phyloP scores from a whole-genome alignment of 1,284 basidiomycete genomes.

The Mrakiaceae sp. region DNA sequence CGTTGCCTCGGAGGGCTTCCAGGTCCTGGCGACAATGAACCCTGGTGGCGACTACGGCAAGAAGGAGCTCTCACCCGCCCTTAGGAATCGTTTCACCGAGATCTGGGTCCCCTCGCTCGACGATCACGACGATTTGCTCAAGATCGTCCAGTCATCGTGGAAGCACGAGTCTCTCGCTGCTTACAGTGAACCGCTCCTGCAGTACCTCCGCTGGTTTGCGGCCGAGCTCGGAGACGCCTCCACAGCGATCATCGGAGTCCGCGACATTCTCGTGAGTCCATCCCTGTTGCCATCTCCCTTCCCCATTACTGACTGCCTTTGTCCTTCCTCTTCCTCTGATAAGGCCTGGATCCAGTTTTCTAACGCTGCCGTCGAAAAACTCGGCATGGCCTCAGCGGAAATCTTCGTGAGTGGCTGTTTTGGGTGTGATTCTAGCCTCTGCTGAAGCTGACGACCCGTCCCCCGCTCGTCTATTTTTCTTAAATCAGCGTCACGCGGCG shows the following conservation, averaged over 20 bases:
- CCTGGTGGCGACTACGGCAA: constrained; percentile 99
- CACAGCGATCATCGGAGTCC: constrained; percentile 51
- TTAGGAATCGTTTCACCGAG: constrained; percentile 97
- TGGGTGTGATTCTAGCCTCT: not conserved
- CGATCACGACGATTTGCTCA: constrained; percentile 58
- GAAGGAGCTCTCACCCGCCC: constrained; percentile 92
- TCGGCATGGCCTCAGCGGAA: constrained; percentile 38
- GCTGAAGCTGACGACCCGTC: not conserved
- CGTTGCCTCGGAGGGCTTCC: constrained; percentile 57
- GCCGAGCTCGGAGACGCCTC: constrained; percentile 53
- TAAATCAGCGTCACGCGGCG: constrained; percentile 65
- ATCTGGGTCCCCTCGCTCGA: constrained; percentile 94
- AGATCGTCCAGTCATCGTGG: constrained; percentile 72
- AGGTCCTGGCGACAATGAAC: constrained; percentile 97
- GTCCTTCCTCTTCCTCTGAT: constrained; percentile 16
- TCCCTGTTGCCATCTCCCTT: not conserved
- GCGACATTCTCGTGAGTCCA: constrained; percentile 71
- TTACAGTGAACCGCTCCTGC: constrained; percentile 58
- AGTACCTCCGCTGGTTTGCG: constrained; percentile 74
- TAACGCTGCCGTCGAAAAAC: constrained; percentile 46
- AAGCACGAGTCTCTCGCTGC: constrained; percentile 43
- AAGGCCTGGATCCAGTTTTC: constrained; percentile 89
- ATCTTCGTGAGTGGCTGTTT: constrained; percentile 55
- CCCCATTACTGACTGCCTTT: constrained; percentile 10
- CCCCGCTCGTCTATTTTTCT: not conserved